Percentiles rank a stretch among this genome's conserved stretches.
Conservation (phyloP, 2,329 filamentous ascomycete genomes). For the Cladosporium sp. region DNA sequence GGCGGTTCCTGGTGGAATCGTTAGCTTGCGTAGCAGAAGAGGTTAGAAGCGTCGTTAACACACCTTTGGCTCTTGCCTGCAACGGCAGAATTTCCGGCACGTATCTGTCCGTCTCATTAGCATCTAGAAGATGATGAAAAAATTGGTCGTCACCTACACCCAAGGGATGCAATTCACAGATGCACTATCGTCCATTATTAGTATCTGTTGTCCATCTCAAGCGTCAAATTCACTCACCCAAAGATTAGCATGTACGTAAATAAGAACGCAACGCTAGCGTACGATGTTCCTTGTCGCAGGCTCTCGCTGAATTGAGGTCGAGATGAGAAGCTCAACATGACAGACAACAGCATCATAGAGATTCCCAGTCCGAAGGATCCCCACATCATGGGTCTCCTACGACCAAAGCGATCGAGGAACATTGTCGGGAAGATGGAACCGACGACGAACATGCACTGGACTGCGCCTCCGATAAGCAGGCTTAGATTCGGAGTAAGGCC, state of each 20-base stretch:
- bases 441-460: constrained; percentile 37
- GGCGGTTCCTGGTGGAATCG: constrained; percentile 35
- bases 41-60: background rate
- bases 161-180: constrained; percentile 45
- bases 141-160: constrained; percentile 35
- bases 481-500: constrained; percentile 39
- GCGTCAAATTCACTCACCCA: background rate
- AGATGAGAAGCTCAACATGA: constrained; percentile 38
- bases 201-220: background rate
- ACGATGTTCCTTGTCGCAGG: constrained; percentile 31
- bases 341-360: constrained; percentile 36
- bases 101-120: constrained; percentile 22
- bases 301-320: constrained; percentile 1
- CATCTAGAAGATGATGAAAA: background rate
- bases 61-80: constrained; percentile 40
- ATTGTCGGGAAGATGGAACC: constrained; percentile 42
- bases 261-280: constrained; percentile 46
- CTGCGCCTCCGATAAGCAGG: constrained; percentile 42
- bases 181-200: constrained; percentile 24
- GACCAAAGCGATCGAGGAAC: constrained; percentile 38
- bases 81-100: constrained; percentile 47
- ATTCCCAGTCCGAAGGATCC: constrained; percentile 29
- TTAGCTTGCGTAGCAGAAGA: background rate
- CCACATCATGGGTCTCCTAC: constrained; percentile 31
- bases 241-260: constrained; percentile 37